Evolutionary conservation across 2,329 filamentous ascomycete species (phyloP), one percentile per base, ranked within the genome.

Genomic region (Paradendryphiella salina): DNA sequence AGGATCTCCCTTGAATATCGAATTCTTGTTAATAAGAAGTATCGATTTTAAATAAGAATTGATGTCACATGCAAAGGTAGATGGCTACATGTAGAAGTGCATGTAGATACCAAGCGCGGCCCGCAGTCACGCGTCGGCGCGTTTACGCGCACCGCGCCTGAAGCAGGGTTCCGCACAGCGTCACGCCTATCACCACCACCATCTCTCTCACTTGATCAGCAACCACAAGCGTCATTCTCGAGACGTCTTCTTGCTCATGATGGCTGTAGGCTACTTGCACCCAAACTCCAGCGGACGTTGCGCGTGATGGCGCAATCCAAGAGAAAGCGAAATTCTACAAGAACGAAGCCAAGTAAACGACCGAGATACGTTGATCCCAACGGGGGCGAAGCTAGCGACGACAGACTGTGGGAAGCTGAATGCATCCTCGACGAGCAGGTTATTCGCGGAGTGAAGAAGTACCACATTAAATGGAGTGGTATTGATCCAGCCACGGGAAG

Each of bases 381-480:
- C 51, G 48, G 43, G 14, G 36, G 17, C 39, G 56, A 57, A 31
- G 0, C 39, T 11, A 33, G 9, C 33, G 11, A 32, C 33, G 26
- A 34, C n/a, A 20, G 15, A 2, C 37, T 44, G 6, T 64, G 53
- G 46, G 51, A 50, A 18, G 61, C 54, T 1, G 42, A 54, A 4
- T 29, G 43, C 26, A 67, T 70, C 20, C 38, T 64, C 0, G 47
- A 59, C 4, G 58, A 68, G 46, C 40, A 29, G 3, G 32, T 42
- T 0, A 28, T 73, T 37, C 63, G 61, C 9, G 53, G 57, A 8
- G 54, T 74, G 8, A 39, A 52, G 3, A 37, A 59, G n/a, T 86
- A 84, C 57, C 64, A 75, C 3, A 77, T 86, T 45, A 78, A 84
- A 61, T 86, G 84, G 84, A 77, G 75, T 39, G 77, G 80, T 51